These are phyloP conservation scores for Geotrichum aggregatum DNA, from an alignment of 1,139 yeast genomes.

Conservation along the genomic window DNA sequence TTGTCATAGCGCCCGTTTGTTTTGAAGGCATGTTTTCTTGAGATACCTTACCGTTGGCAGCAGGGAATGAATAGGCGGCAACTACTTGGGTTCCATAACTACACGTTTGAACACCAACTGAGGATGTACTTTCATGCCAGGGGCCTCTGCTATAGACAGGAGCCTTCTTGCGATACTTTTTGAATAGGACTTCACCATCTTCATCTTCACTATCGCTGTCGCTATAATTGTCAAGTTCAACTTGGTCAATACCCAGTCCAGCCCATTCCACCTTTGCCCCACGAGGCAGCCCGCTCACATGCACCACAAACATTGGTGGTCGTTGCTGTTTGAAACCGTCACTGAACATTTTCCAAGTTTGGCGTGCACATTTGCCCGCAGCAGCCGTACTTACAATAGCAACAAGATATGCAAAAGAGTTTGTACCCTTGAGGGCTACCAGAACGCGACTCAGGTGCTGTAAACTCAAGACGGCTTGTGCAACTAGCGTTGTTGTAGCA, in stretches of 20 bases:
- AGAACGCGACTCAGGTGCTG: constrained; percentile 72
- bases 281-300: constrained; percentile 62
- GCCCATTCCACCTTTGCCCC: constrained; percentile 78
- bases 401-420: constrained; percentile 45
- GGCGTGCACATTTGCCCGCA: constrained; percentile 37
- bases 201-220: constrained; percentile 21
- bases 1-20: too few species aligned
- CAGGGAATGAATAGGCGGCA: neutral
- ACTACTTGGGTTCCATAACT: constrained; percentile 11
- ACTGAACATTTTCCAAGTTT: constrained; percentile 40
- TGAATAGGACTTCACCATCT: too few species aligned
- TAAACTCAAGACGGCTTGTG: constrained; percentile 53
- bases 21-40: too few species aligned
- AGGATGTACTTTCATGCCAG: neutral
- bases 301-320: constrained; percentile 43
- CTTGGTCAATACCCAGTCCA: constrained; percentile 26
- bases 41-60: neutral
- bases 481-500: constrained; percentile 4
- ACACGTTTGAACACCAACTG: neutral
- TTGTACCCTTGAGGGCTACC: constrained; percentile 46
- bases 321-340: neutral
- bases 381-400: constrained; percentile 50
- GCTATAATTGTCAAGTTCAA: constrained; percentile 8
- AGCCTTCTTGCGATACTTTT: neutral
- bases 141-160: neutral